phyloP scores from a whole-genome alignment of 2,329 filamentous ascomycete species.

The Aspergillus tubingensis region DNA sequence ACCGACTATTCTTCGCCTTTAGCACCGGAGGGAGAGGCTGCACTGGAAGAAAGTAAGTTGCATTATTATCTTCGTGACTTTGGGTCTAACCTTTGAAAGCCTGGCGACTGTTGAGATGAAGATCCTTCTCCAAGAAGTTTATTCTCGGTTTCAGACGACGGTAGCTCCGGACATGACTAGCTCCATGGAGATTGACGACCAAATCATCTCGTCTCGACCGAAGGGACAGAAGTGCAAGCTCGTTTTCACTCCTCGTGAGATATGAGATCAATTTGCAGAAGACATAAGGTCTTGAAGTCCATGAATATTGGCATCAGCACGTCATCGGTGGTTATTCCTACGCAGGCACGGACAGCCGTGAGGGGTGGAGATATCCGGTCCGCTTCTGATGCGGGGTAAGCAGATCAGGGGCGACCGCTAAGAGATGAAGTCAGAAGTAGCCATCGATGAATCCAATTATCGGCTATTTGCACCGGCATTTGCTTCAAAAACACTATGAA shows the following conservation, averaged over 20 bases:
- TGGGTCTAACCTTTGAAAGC: constrained; percentile 32
- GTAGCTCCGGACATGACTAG: constrained; percentile 56
- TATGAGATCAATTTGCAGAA: not conserved
- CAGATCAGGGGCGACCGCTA: not conserved
- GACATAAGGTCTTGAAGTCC: no score
- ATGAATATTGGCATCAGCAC: not conserved
- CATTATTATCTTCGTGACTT: not conserved
- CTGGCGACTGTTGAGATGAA: constrained; percentile 71
- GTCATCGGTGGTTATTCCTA: not conserved
- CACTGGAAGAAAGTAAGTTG: constrained; percentile 54
- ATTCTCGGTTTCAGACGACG: constrained; percentile 58
- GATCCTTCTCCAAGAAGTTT: constrained; percentile 62
- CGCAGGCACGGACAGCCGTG: not conserved
- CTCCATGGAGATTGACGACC: constrained; percentile 66
- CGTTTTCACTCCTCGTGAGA: constrained; percentile 19
- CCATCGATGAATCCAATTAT: no score
- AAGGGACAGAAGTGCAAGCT: constrained; percentile 61
- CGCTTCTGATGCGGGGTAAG: not conserved
- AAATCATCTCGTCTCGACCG: constrained; percentile 67
- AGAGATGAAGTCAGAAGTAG: no score
- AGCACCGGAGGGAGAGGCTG: constrained; percentile 66
- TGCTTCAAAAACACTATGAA: not conserved
- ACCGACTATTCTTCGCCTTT: constrained; percentile 66
- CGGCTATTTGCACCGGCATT: not conserved
- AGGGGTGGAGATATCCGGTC: not conserved